Evolutionary conservation across 495 filamentous ascomycete genomes (phyloP).

Genomic region (Cetradonia linearis): DNA sequence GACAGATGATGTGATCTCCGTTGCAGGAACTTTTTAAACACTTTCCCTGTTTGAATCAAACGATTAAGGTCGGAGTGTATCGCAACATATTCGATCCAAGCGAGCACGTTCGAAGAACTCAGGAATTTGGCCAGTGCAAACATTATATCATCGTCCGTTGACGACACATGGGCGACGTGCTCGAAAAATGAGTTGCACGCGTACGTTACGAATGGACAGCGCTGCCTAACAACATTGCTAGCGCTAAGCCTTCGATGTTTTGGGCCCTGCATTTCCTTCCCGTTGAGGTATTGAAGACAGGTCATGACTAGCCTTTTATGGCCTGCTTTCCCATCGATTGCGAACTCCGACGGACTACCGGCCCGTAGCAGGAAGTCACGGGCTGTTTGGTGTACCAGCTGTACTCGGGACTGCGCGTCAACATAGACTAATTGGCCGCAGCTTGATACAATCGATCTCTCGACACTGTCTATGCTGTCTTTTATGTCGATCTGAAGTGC

Average conservation of each 20-base stretch:
- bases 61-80: slow-evolving; percentile 21
- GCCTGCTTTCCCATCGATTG: slow-evolving; percentile 20
- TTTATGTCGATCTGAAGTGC: slow-evolving; percentile 30
- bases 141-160: slow-evolving; percentile 19
- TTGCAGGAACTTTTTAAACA: slow-evolving; percentile 26
- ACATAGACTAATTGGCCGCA: slow-evolving; percentile 33
- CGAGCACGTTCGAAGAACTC: slow-evolving; percentile 26
- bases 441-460: slow-evolving; percentile 23
- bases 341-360: slow-evolving; percentile 26
- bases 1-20: slow-evolving; percentile 17
- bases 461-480: slow-evolving; percentile 25
- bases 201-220: slow-evolving; percentile 24
- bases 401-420: slow-evolving; percentile 23
- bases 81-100: slow-evolving; percentile 33
- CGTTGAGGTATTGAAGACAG: slow-evolving; percentile 28
- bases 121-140: slow-evolving; percentile 26
- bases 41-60: slow-evolving; percentile 27
- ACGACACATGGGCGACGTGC: slow-evolving; percentile 24
- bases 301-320: slow-evolving; percentile 12
- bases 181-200: slow-evolving; percentile 28
- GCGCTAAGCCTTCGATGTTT: slow-evolving; percentile 16
- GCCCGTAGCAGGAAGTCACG: slow-evolving; percentile 26
- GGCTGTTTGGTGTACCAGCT: slow-evolving; percentile 32
- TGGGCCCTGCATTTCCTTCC: slow-evolving; percentile 26
- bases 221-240: slow-evolving; percentile 3